A percentile compares a stretch with the other conserved stretches of the same genome.
phyloP scores from a whole-genome alignment of 192 early-diverging fungal genomes.

The Anaeromyces robustus region DNA sequence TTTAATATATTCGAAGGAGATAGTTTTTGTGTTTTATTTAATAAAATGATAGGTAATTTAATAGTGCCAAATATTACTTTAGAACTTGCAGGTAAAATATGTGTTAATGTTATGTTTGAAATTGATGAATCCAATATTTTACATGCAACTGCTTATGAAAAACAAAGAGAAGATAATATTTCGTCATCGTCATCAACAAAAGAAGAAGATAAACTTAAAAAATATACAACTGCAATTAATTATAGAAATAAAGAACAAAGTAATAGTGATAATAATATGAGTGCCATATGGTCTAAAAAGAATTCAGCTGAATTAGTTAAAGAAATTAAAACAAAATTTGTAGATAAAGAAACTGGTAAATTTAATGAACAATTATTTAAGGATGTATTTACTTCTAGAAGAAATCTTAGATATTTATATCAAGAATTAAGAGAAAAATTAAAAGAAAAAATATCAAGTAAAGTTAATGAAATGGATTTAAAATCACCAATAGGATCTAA shows the following conservation, averaged over 20 bases:
- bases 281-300: not conserved
- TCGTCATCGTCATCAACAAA: too few relatives aligned
- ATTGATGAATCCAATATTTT: not conserved
- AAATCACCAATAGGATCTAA: not conserved
- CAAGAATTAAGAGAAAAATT: not conserved
- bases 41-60: not conserved
- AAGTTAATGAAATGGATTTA: not conserved
- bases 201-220: not conserved
- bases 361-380: not conserved
- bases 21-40: not conserved
- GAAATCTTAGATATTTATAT: not conserved
- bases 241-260: not conserved
- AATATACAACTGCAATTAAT: not conserved
- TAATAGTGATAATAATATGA: not conserved
- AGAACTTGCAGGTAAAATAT: not conserved
- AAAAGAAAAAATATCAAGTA: not conserved
- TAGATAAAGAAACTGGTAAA: not conserved
- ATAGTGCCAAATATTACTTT: not conserved
- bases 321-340: not conserved
- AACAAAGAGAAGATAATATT: not conserved
- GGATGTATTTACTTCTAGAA: not conserved
- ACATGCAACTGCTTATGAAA: not conserved
- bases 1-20: not conserved
- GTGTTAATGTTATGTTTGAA: not conserved
- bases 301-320: not conserved